A percentile compares a stretch with the other conserved stretches of the same genome.
Evolutionary conservation across 768 basidiomycete species (phyloP).

Genomic region (Termitomyces eurrhizus): DNA sequence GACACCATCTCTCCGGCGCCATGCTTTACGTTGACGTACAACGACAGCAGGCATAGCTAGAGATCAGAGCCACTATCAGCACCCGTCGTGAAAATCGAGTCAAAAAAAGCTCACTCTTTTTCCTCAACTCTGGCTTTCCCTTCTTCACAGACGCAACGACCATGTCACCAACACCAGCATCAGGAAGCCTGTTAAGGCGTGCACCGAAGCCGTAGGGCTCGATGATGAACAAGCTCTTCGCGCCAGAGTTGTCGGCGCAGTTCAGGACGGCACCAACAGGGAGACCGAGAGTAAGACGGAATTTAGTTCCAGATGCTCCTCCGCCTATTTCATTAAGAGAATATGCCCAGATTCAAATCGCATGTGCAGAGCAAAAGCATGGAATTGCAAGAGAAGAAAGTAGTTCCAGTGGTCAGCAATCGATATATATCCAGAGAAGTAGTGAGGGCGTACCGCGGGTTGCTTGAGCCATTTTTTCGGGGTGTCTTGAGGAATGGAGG

Average conservation of each 20-base stretch:
- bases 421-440: neutral
- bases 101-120: conserved; percentile 78
- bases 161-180: conserved; percentile 94
- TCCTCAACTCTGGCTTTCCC: conserved; percentile 98
- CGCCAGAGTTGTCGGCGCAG: conserved; percentile 99
- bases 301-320: conserved; percentile 90
- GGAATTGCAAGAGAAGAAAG: neutral
- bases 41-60: conserved; percentile 96
- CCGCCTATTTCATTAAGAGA: conserved; percentile 28
- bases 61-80: conserved; percentile 14
- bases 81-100: neutral
- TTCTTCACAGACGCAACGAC: conserved; percentile 98
- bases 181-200: conserved; percentile 94
- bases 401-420: conserved; percentile 1
- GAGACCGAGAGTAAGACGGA: conserved; percentile 91
- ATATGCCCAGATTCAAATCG: neutral
- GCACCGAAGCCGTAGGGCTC: conserved; percentile 96
- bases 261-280: conserved; percentile 93
- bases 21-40: conserved; percentile 96
- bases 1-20: conserved; percentile 97
- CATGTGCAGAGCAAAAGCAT: conserved; percentile 2
- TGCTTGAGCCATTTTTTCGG: conserved; percentile 29
- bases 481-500: conserved; percentile 24
- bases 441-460: conserved; percentile 21
- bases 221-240: conserved; percentile 93